These are phyloP conservation scores for Pleurotus tuber-regium DNA, from an alignment of 768 basidiomycete species.

Conservation along the genomic window DNA sequence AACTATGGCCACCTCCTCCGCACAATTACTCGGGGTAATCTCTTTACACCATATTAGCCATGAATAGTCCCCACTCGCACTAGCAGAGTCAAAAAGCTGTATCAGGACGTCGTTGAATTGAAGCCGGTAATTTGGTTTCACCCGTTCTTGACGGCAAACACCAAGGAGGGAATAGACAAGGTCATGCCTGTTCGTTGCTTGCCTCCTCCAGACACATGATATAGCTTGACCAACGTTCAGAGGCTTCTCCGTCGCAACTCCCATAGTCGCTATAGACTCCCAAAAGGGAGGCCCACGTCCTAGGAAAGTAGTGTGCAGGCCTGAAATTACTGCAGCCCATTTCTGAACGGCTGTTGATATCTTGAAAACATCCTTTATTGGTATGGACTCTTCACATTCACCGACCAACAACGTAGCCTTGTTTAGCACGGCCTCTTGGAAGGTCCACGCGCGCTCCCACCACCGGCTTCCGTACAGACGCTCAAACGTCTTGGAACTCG, in stretches of 20 bases:
- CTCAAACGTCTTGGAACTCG: not conserved
- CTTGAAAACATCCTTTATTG: not conserved
- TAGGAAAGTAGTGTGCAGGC: not conserved
- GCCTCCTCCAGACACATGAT: not conserved
- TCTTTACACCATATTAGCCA: not conserved
- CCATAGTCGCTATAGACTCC: not conserved
- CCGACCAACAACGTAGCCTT: not conserved
- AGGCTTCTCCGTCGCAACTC: not conserved
- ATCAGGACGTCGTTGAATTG: not conserved
- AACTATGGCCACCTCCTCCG: not conserved
- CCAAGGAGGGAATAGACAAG: not conserved
- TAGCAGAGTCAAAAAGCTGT: not conserved
- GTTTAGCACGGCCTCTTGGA: not conserved
- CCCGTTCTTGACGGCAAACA: not conserved
- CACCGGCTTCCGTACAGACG: not conserved
- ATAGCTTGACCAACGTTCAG: not conserved
- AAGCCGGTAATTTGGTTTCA: not conserved
- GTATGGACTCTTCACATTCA: not conserved
- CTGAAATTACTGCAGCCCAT: not conserved
- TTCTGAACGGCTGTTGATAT: not conserved
- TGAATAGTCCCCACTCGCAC: not conserved
- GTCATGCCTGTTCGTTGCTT: not conserved
- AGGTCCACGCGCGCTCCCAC: not conserved
- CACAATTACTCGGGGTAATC: not conserved
- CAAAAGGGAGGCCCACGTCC: not conserved